Base-by-base conservation (phyloP, 176 grass and related monocot species). In the Musa troglodytarum region DNA sequence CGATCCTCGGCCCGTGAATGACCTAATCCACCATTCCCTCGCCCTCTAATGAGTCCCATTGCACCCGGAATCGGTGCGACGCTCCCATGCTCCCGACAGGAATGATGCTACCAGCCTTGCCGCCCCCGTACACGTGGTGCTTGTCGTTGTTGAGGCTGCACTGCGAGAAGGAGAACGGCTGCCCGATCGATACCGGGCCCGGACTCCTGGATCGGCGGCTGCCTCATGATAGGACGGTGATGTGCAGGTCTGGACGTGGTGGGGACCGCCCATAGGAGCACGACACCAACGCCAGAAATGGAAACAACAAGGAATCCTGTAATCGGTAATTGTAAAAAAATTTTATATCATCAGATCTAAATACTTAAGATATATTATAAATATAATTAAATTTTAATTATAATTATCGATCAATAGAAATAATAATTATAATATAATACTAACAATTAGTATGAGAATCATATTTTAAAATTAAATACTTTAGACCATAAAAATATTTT, bases 91-190 rank as follows among this genome's bases (percentile, higher is more conserved):
- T 49, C 89, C 89, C 6, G 73, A 65, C 20, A 92, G 4, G 59
- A 92, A 92, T 0, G 89, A 88, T 53, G 78, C 74, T 21, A 92
- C 78, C 53, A 83, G 78, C 12, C 70, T 56, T 22, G 75, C 11
- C 8, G 81, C 68, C 16, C 81, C 83, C 76, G 29, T 34, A 28
- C 81, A 49, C 49, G 77, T 15, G 25, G 74, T 80, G 20, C 57
- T 69, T 15, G 75, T 73, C 22, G 71, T 82, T 0, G 80, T 92
- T 86, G 56, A 92, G 80, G 0, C 83, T 76, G 86, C 86, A 92
- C 76, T 92, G 89, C n/a, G 80, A 80, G 78, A 92, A 92, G 11
- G 89, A 86, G 81, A 88, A 92, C 24, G 89, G 86, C 54, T 88
- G 86, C 61, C 83, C 78, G 54, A 92, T 57, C 58, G 89, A 88